Evolutionary conservation across 2,329 filamentous ascomycete genomes (phyloP).

Genomic region (Sphaerulina musiva): DNA sequence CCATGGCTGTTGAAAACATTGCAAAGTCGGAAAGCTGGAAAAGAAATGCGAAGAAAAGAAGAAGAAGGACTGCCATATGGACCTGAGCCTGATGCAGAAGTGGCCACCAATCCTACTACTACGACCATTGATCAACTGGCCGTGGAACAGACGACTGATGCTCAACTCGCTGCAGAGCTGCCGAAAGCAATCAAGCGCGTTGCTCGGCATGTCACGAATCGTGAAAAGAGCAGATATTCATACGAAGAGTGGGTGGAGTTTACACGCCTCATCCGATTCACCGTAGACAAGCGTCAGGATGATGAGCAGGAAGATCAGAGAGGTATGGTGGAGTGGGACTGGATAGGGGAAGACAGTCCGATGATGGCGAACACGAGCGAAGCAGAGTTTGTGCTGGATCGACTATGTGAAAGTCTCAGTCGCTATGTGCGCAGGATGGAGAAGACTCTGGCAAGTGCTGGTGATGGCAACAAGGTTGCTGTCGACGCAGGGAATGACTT

Average conservation of each 20-base stretch:
- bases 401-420: conserved; percentile 58
- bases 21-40: conserved; percentile 29
- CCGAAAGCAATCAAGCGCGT: conserved; percentile 64
- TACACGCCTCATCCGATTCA: conserved; percentile 63
- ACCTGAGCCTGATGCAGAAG: conserved; percentile 26
- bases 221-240: conserved; percentile 58
- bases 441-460: neutral
- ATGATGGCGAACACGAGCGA: conserved; percentile 58
- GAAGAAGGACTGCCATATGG: conserved; percentile 44
- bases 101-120: conserved; percentile 18
- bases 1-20: conserved; percentile 40
- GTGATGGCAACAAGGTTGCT: neutral
- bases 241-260: conserved; percentile 88
- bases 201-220: conserved; percentile 54
- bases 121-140: conserved; percentile 41
- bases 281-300: conserved; percentile 25
- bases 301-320: conserved; percentile 47
- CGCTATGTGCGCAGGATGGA: conserved; percentile 35
- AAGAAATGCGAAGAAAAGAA: conserved; percentile 36
- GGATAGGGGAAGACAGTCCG: conserved; percentile 63
- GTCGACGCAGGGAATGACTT: no score
- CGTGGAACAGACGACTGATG: conserved; percentile 46
- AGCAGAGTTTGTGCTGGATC: conserved; percentile 60
- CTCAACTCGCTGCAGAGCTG: conserved; percentile 54
- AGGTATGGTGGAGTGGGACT: conserved; percentile 62